These are phyloP conservation scores for Lactarius vividus DNA, from an alignment of 768 basidiomycete genomes.

Conservation along the genomic window DNA sequence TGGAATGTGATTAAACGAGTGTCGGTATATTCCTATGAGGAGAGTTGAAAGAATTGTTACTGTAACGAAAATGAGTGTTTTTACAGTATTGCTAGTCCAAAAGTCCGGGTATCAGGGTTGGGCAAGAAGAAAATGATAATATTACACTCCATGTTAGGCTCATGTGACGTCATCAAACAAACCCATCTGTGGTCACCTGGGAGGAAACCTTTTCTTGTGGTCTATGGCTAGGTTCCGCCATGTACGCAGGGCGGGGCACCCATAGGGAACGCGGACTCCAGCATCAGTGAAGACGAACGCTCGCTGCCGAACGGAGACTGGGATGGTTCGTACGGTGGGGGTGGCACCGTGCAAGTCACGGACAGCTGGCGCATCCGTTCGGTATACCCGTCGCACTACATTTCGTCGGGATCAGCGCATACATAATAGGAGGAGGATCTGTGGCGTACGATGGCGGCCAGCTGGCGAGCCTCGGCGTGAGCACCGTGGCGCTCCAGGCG, in stretches of 20 bases:
- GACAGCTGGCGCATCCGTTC: conserved; percentile 17
- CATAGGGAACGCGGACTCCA: background rate
- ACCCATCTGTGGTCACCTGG: background rate
- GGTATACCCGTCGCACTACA: conserved; percentile 9
- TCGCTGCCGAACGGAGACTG: background rate
- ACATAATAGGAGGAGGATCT: background rate
- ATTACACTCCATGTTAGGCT: background rate
- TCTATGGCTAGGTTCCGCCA: background rate
- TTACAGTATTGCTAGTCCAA: background rate
- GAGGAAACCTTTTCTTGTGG: background rate
- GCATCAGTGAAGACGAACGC: background rate
- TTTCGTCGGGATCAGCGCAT: background rate
- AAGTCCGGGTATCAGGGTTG: conserved; percentile 4
- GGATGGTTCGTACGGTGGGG: conserved; percentile 14
- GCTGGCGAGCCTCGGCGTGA: background rate
- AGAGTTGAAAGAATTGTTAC: background rate
- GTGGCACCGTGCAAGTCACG: conserved; percentile 3
- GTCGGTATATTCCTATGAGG: background rate
- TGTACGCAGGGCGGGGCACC: conserved; percentile 10
- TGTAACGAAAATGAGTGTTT: background rate
- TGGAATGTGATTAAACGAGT: background rate
- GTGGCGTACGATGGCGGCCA: conserved; percentile 18
- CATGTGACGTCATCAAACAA: background rate
- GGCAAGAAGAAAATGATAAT: background rate
- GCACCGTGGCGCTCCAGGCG: conserved; percentile 23